Evolutionary conservation across 441 rosid species (phyloP).

Genomic region (Capsella rubella): DNA sequence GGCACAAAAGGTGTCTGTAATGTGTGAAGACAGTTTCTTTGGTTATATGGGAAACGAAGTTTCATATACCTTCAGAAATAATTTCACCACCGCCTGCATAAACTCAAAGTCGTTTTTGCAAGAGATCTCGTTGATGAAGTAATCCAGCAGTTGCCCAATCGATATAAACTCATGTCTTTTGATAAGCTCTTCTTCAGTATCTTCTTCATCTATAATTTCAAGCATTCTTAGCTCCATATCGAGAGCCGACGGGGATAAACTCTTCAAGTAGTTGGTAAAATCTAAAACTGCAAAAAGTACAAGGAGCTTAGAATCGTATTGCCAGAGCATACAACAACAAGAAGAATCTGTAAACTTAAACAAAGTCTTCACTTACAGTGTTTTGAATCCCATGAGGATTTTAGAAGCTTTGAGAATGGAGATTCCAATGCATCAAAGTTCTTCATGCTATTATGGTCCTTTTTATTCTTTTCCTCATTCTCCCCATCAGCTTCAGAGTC

Average conservation of each 20-base stretch:
- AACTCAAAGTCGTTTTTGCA: constrained; percentile 88
- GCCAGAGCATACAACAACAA: neutral
- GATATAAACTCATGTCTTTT: constrained; percentile 68
- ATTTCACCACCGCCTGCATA: constrained; percentile 78
- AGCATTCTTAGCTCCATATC: constrained; percentile 93
- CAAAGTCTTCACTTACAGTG: constrained; percentile 57
- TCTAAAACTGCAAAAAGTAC: constrained; percentile 56
- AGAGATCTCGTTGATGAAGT: constrained; percentile 74
- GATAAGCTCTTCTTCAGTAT: constrained; percentile 62
- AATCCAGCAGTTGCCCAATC: constrained; percentile 75
- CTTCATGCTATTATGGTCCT: constrained; percentile 33
- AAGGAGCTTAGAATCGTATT: neutral
- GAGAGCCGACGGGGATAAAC: constrained; percentile 88
- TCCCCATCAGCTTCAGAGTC: constrained; percentile 52
- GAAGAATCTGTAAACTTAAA: neutral
- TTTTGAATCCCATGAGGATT: constrained; percentile 59
- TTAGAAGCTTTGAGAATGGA: constrained; percentile 71
- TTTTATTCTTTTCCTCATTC: constrained; percentile 45
- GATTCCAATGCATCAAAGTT: constrained; percentile 49
- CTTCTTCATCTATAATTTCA: constrained; percentile 89
- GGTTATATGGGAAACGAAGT: constrained; percentile 14
- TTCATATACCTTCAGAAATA: constrained; percentile 86
- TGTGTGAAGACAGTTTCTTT: constrained; percentile 1
- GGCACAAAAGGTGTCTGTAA: neutral
- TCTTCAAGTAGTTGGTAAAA: constrained; percentile 82